Conservation (phyloP, 805 yeast genomes). For the Saccharomycopsis oosterbeekiorum region DNA sequence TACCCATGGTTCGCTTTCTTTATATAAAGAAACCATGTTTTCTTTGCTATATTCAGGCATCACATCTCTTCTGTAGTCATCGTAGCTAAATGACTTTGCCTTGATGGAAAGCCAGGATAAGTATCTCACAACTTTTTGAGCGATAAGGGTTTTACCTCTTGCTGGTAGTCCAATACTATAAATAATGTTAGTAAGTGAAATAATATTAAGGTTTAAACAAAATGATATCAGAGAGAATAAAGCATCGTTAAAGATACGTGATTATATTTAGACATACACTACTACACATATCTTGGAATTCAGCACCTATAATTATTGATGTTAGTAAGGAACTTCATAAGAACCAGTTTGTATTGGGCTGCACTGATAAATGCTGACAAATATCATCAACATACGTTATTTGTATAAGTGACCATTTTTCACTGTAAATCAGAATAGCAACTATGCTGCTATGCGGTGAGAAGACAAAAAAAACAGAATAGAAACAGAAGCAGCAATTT, state of each 20-base stretch:
- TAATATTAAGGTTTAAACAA: not conserved
- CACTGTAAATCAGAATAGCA: not conserved
- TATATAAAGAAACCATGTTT: constrained; percentile 49
- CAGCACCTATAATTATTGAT: constrained; percentile 3
- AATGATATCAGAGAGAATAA: not conserved
- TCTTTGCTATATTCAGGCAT: constrained; percentile 56
- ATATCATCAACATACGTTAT: constrained; percentile 4
- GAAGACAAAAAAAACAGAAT: not conserved
- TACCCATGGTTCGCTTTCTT: constrained; percentile 27
- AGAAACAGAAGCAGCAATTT: not conserved
- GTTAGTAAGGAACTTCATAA: constrained; percentile 1
- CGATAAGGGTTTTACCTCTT: constrained; percentile 88
- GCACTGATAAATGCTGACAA: not conserved
- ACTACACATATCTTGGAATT: constrained; percentile 19
- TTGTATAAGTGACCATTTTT: constrained; percentile 8
- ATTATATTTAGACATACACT: constrained; percentile 7
- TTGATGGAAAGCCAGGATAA: constrained; percentile 84
- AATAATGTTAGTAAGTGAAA: not conserved
- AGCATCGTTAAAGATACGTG: not conserved
- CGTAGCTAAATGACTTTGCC: constrained; percentile 84
- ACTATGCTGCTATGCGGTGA: not conserved
- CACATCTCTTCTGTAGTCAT: constrained; percentile 64
- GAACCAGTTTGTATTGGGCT: too few relatives aligned
- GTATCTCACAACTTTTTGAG: constrained; percentile 86
- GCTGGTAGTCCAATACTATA: constrained; percentile 67